These are phyloP conservation scores for Candolleomyces eurysporus DNA, from an alignment of 768 basidiomycete species.

Conservation along the genomic window DNA sequence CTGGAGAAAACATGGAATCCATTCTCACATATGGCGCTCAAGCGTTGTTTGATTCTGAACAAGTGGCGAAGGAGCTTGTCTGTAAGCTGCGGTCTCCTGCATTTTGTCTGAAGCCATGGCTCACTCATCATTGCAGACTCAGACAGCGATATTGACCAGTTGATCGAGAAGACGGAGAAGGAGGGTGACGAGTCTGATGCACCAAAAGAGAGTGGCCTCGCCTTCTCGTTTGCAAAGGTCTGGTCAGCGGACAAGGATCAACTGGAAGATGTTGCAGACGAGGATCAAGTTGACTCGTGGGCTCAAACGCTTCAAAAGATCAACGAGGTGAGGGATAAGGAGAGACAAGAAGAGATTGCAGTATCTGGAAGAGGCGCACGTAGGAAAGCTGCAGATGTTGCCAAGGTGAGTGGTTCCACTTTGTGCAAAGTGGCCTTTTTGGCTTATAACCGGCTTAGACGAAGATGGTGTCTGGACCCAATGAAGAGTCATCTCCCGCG, in stretches of 20 bases:
- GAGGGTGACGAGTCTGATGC: constrained; percentile 58
- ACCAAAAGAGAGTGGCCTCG: constrained; percentile 43
- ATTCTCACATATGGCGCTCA: constrained; percentile 89
- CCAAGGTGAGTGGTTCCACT: constrained; percentile 31
- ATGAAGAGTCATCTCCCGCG: constrained; percentile 6
- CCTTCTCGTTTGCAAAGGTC: constrained; percentile 88
- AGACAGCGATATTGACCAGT: constrained; percentile 77
- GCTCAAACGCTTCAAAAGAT: constrained; percentile 62
- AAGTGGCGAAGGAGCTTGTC: constrained; percentile 60
- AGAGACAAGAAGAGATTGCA: constrained; percentile 43
- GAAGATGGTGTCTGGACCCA: constrained; percentile 24
- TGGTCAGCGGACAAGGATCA: constrained; percentile 81
- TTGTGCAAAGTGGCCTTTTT: not conserved
- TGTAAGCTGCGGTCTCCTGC: constrained; percentile 42
- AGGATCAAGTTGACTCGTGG: constrained; percentile 78
- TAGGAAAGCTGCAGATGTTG: constrained; percentile 66
- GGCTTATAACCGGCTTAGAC: constrained; percentile 20
- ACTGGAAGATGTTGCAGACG: constrained; percentile 66
- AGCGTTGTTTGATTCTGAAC: constrained; percentile 72
- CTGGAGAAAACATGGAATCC: constrained; percentile 77
- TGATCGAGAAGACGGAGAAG: constrained; percentile 82
- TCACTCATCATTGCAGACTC: constrained; percentile 46
- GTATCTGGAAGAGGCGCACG: constrained; percentile 73
- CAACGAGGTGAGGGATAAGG: constrained; percentile 41
- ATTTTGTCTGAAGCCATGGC: no score